Percentiles rank a stretch among this genome's conserved stretches.
Conservation (phyloP, 1,284 basidiomycete species). For the Vanrija pseudolonga region DNA sequence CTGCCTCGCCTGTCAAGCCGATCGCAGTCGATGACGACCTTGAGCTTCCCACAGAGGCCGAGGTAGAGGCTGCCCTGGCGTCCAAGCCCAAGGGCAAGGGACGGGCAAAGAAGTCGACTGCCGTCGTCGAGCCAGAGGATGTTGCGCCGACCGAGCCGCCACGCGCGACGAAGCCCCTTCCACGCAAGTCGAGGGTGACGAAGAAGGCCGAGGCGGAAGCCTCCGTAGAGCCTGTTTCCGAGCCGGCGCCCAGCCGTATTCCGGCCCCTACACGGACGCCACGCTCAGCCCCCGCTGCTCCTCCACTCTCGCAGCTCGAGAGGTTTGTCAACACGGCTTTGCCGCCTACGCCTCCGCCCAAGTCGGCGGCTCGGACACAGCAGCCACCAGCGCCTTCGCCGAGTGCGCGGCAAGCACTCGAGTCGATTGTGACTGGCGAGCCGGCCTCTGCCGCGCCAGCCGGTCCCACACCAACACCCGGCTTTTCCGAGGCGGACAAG, state of each 20-base stretch:
- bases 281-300: background rate
- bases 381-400: background rate
- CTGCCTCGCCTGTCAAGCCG: too few relatives aligned
- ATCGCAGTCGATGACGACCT: too few relatives aligned
- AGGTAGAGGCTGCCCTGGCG: background rate
- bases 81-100: background rate
- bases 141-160: background rate
- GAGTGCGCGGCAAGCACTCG: constrained; percentile 6
- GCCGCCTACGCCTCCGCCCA: background rate
- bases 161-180: background rate
- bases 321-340: constrained; percentile 34
- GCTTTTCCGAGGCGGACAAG: constrained; percentile 8
- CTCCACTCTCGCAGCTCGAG: constrained; percentile 25
- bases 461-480: constrained; percentile 1
- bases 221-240: background rate
- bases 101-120: background rate
- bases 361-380: background rate
- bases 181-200: background rate
- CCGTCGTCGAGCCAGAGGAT: constrained; percentile 3
- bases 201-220: background rate
- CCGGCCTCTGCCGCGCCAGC: background rate
- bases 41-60: background rate
- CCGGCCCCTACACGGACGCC: background rate
- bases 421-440: constrained; percentile 12
- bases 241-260: background rate